Conservation (phyloP, 164 flowering plant species). For the Euptelea pleiosperma region DNA sequence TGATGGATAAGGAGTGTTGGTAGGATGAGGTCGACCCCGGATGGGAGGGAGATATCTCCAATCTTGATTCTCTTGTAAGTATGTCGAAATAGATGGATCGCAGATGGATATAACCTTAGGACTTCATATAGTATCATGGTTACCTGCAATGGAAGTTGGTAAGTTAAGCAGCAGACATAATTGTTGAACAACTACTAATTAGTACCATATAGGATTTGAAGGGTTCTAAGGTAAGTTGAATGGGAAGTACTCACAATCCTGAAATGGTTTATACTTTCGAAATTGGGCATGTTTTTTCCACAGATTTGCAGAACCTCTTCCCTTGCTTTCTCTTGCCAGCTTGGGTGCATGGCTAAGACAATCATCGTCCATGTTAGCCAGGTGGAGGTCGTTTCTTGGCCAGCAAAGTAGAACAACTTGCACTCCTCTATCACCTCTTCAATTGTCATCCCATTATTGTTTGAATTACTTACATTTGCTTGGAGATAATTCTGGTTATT, state of each 20-base stretch:
- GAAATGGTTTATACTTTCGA: constrained; percentile 30
- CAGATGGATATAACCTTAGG: constrained; percentile 13
- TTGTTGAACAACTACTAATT: too few species aligned
- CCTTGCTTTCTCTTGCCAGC: constrained; percentile 49
- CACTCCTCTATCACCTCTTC: too few species aligned
- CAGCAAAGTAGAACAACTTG: too few species aligned
- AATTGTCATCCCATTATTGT: constrained; percentile 21
- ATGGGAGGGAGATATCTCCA: constrained; percentile 10
- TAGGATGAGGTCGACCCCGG: background rate
- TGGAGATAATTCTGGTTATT: background rate
- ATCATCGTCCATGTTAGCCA: constrained; percentile 43
- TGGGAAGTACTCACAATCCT: constrained; percentile 28
- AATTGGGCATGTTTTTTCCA: constrained; percentile 22
- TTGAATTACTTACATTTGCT: background rate
- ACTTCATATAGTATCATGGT: constrained; percentile 22
- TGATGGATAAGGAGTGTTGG: too few species aligned
- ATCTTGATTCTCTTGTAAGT: constrained; percentile 4
- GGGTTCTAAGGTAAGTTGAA: background rate
- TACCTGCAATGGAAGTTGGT: too few species aligned
- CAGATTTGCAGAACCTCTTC: constrained; percentile 37
- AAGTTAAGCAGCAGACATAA: too few species aligned
- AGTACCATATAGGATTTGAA: too few species aligned
- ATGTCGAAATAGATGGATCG: background rate
- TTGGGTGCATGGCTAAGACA: constrained; percentile 34
- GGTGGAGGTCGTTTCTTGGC: constrained; percentile 39